A percentile compares a stretch with the other conserved stretches of the same genome.
Evolutionary conservation across 2,329 filamentous ascomycete species (phyloP).

Genomic region (Penicillium sclerotiorum): DNA sequence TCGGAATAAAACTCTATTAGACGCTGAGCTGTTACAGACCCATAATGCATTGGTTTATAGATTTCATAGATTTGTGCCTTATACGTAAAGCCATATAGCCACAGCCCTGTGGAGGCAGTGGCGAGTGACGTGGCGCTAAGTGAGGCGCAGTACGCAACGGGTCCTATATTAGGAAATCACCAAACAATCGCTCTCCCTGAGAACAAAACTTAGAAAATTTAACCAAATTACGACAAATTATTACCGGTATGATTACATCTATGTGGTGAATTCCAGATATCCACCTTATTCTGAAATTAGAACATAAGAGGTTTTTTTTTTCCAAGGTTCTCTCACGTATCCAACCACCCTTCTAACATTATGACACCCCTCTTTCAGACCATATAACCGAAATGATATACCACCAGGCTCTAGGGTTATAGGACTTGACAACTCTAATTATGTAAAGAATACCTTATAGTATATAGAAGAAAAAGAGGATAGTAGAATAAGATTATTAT

Average conservation of each 20-base stretch:
- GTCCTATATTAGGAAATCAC: conserved; percentile 16
- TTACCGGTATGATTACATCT: too few species aligned
- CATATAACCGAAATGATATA: conserved; percentile 31
- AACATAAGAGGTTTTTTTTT: too few species aligned
- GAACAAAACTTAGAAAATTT: neutral
- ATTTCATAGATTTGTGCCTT: conserved; percentile 4
- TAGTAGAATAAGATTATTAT: conserved; percentile 23
- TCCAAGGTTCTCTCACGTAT: neutral
- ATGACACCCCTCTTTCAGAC: conserved; percentile 6
- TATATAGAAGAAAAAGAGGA: conserved; percentile 5
- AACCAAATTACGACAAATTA: neutral
- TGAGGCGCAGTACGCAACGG: too few species aligned
- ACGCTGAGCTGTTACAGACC: conserved; percentile 5
- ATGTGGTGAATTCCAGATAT: too few species aligned
- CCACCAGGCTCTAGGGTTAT: conserved; percentile 23
- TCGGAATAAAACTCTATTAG: conserved; percentile 5
- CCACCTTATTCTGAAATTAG: neutral
- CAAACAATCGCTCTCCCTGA: neutral
- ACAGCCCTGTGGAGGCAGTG: conserved; percentile 4
- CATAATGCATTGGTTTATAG: neutral
- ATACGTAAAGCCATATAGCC: conserved; percentile 13
- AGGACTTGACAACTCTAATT: conserved; percentile 13
- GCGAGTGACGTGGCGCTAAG: conserved; percentile 21
- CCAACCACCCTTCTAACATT: neutral
- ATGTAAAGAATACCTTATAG: conserved; percentile 11